phyloP scores from a whole-genome alignment of 2,329 filamentous ascomycete species.

The Lasiodiplodia theobromae region DNA sequence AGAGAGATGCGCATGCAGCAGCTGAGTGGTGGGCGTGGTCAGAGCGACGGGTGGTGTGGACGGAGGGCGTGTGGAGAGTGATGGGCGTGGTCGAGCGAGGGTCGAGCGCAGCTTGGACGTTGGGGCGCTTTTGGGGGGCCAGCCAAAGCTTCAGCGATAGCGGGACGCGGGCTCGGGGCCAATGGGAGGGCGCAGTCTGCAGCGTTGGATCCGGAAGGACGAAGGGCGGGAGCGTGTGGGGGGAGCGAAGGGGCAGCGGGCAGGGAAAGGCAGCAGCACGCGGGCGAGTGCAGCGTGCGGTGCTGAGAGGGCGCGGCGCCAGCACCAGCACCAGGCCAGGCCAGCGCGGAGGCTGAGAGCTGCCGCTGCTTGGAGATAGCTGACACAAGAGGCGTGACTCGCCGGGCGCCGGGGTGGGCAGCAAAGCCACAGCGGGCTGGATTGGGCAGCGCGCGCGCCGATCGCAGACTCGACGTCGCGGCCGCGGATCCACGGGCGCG shows the following conservation, averaged over 20 bases:
- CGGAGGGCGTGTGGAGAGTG: slow-evolving; percentile 27
- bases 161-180: slow-evolving; percentile 11
- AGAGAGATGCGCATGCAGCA: slow-evolving; percentile 25
- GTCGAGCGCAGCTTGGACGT: slow-evolving; percentile 26
- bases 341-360: slow-evolving; percentile 21
- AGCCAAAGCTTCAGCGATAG: slow-evolving; percentile 28
- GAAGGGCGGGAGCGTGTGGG: slow-evolving; percentile 26
- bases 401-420: slow-evolving; percentile 23
- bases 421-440: slow-evolving; percentile 24
- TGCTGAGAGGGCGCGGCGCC: background rate
- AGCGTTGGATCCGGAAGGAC: slow-evolving; percentile 25
- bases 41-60: slow-evolving; percentile 3
- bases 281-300: slow-evolving; percentile 11
- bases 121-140: slow-evolving; percentile 25
- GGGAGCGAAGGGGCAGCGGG: slow-evolving; percentile 27
- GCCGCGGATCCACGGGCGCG: slow-evolving; percentile 16
- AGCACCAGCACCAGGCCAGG: background rate
- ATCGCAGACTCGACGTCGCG: slow-evolving; percentile 9
- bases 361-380: slow-evolving; percentile 23
- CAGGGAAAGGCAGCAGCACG: slow-evolving; percentile 16
- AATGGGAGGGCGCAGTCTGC: slow-evolving; percentile 16
- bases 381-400: slow-evolving; percentile 28
- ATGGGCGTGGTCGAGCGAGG: slow-evolving; percentile 25
- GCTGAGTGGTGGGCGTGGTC: slow-evolving; percentile 13
- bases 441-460: slow-evolving; percentile 22